phyloP scores from a whole-genome alignment of 1,284 basidiomycete genomes.

The Spongiforma sp. region DNA sequence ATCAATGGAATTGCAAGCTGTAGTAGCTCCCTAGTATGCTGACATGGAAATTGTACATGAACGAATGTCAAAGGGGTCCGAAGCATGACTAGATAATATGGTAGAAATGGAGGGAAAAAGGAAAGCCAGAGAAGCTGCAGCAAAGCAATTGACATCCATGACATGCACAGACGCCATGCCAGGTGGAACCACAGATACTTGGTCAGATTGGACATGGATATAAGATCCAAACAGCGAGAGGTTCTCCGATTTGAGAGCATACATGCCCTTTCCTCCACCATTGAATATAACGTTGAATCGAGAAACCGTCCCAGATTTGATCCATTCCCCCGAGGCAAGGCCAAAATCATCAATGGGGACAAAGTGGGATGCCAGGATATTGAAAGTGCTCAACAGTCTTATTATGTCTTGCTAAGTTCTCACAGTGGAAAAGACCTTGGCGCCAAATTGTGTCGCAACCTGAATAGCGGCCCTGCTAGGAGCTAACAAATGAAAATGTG shows the following conservation, averaged over 20 bases:
- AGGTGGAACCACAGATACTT: constrained; percentile 21
- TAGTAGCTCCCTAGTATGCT: background rate
- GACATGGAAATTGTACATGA: constrained; percentile 20
- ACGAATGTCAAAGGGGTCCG: constrained; percentile 14
- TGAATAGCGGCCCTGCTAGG: constrained; percentile 27
- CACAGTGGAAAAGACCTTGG: constrained; percentile 28
- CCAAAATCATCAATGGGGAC: constrained; percentile 18
- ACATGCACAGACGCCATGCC: constrained; percentile 20
- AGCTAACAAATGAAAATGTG: constrained; percentile 14
- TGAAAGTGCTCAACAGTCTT: constrained; percentile 15
- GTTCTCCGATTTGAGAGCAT: constrained; percentile 20
- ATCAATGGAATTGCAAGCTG: constrained; percentile 6
- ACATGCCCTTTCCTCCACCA: constrained; percentile 22
- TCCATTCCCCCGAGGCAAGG: constrained; percentile 15
- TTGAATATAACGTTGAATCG: constrained; percentile 34
- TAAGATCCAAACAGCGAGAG: constrained; percentile 34
- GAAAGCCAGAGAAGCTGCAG: constrained; percentile 16
- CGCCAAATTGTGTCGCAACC: constrained; percentile 22
- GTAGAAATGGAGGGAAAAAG: constrained; percentile 19
- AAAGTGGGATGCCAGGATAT: constrained; percentile 15
- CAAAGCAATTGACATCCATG: constrained; percentile 24
- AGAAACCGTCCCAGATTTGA: constrained; percentile 14
- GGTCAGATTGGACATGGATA: constrained; percentile 26
- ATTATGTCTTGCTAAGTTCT: constrained; percentile 12
- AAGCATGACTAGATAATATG: constrained; percentile 21